Base-by-base conservation (phyloP, 2,329 filamentous ascomycete genomes). In the Dryadomyces sulphureus region DNA sequence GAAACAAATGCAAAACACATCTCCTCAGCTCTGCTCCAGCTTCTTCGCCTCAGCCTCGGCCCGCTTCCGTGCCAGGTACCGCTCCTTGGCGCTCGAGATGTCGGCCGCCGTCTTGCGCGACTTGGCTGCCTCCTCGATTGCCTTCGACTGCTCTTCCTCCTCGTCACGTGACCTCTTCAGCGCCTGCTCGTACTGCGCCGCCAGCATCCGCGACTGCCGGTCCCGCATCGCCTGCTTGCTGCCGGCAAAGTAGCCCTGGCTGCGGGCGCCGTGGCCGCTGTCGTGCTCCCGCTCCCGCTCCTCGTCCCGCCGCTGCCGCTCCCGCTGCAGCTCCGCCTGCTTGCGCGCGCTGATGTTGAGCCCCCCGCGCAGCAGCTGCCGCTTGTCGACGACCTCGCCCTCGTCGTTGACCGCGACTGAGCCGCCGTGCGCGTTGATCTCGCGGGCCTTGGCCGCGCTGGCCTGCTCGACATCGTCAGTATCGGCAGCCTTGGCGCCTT, bases 361-460 rank as follows among this genome's bases (percentile, higher is more conserved):
- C 22, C 85, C 85, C 7, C 84, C 81, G 41, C 67, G 72, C 7
- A 93, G 72, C 8, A 92, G 67, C 59, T 92, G 80, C n/a, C 84
- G 72, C 66, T 88, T 90, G 59, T 93, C 85, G 22, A 86, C 81
- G 2, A 92, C 79, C 57, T 89, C 77, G 0, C 85, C 85, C 35
- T 92, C 85, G 50, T 92, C 85, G 55, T 90, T 90, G 55, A 90
- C 63, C 7, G 77, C 73, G 35, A 92, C 73, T 4, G 68, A 65
- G 0, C 65, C 78, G 51, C 66, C 76, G 50, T 68, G 77, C 35
- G 75, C 71, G 45, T 80, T 81, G 45, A 87, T 70, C 55, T 84
- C 79, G 41, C 67, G 70, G 5, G 81, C 81, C n/a, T 79, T 56
- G 30, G 88, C 75, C 2, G 72, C 73, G 17, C 80, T 78, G 0